Evolutionary conservation across 2,329 filamentous ascomycete species (phyloP).

Genomic region (Fusarium tricinctum): DNA sequence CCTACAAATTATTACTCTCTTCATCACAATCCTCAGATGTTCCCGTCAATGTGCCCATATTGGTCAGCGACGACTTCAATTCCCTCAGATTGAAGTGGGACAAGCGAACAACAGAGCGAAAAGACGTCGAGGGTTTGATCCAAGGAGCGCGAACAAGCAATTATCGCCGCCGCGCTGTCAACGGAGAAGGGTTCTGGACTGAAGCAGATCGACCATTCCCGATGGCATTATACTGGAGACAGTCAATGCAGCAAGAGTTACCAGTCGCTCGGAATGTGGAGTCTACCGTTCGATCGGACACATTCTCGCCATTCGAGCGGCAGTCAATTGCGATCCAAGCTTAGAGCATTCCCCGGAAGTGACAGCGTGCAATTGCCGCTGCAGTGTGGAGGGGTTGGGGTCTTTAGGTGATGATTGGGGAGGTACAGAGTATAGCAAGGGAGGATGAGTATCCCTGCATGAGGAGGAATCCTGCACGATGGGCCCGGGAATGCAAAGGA

Average conservation of each 20-base stretch:
- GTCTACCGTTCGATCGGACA: neutral
- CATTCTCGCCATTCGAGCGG: constrained; percentile 11
- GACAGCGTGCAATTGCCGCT: too few relatives aligned
- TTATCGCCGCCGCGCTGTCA: constrained; percentile 42
- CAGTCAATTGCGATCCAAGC: constrained; percentile 27
- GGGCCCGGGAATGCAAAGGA: constrained; percentile 14
- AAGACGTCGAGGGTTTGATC: constrained; percentile 43
- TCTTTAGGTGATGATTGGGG: neutral
- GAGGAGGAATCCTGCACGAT: neutral
- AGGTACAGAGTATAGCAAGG: neutral
- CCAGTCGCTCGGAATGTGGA: neutral
- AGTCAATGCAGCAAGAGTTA: constrained; percentile 2
- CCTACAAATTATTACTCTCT: constrained; percentile 37
- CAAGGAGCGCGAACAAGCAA: constrained; percentile 23
- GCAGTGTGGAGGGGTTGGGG: neutral
- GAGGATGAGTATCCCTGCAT: neutral
- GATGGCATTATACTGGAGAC: constrained; percentile 46
- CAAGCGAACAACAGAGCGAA: constrained; percentile 41
- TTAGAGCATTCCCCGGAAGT: neutral
- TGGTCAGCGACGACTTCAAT: constrained; percentile 48
- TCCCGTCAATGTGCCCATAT: constrained; percentile 23
- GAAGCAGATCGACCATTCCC: constrained; percentile 42
- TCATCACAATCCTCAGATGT: constrained; percentile 1
- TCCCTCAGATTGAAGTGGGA: constrained; percentile 46
- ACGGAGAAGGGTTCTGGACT: constrained; percentile 43